Conservation (phyloP, 139 green algal genomes). For the Auxenochlorella pyrenoidosa region DNA sequence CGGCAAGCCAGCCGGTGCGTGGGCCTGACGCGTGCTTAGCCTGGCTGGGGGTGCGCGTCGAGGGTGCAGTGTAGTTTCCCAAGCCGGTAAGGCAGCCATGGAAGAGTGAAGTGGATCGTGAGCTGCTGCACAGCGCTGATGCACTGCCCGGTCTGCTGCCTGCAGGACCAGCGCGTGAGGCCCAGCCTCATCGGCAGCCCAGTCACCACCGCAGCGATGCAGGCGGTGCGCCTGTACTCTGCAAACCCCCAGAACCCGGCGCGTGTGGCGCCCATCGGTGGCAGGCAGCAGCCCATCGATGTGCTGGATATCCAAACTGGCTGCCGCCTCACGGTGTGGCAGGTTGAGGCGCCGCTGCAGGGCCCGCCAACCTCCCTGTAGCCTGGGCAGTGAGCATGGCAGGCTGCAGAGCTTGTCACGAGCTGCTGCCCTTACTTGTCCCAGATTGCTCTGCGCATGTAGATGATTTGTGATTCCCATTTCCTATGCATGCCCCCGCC, state of each 20-base stretch:
- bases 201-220: background rate
- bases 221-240: constrained; percentile 2
- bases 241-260: background rate
- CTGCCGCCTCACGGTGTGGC: background rate
- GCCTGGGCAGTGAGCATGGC: too few species aligned
- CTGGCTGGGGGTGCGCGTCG: too few species aligned
- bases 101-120: too few species aligned
- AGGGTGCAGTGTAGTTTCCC: too few species aligned
- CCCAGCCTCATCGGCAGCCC: background rate
- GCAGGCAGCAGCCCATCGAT: background rate
- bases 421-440: background rate
- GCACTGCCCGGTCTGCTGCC: too few species aligned
- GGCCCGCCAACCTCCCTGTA: background rate
- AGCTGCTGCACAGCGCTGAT: too few species aligned
- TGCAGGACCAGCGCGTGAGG: background rate
- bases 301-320: background rate
- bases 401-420: too few species aligned
- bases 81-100: too few species aligned
- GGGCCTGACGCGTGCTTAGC: too few species aligned
- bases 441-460: too few species aligned
- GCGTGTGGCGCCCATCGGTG: background rate
- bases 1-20: background rate
- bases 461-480: too few species aligned
- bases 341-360: background rate
- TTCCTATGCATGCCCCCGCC: too few species aligned